These are phyloP conservation scores for Emericellopsis cladophorae DNA, from an alignment of 2,329 filamentous ascomycete species.

Conservation along the genomic window DNA sequence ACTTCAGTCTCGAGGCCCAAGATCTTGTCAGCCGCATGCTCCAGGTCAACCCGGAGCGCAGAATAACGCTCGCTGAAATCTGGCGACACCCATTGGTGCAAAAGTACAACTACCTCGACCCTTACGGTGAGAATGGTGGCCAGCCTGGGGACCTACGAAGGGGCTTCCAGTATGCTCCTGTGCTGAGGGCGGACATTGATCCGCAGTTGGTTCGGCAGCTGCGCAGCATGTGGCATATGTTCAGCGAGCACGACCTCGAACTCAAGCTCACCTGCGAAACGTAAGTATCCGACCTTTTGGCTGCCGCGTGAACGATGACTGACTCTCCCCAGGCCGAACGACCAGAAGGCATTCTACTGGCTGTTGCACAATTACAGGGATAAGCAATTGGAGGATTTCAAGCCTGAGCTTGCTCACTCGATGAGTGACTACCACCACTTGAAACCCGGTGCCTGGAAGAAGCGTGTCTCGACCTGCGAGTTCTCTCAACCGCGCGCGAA, in stretches of 20 bases:
- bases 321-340: slow-evolving; percentile 51
- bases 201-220: slow-evolving; percentile 73
- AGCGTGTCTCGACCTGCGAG: slow-evolving; percentile 48
- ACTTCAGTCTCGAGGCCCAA: slow-evolving; percentile 54
- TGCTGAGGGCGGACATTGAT: slow-evolving; percentile 58
- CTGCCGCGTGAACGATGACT: slow-evolving; percentile 6
- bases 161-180: slow-evolving; percentile 45
- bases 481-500: slow-evolving; percentile 34
- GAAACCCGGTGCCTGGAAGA: slow-evolving; percentile 42
- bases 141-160: slow-evolving; percentile 46
- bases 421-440: slow-evolving; percentile 85
- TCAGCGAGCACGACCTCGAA: slow-evolving; percentile 59
- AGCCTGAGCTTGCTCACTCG: slow-evolving; percentile 68
- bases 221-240: slow-evolving; percentile 82
- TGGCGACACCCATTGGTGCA: slow-evolving; percentile 80
- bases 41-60: slow-evolving; percentile 61
- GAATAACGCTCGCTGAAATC: slow-evolving; percentile 70
- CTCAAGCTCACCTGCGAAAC: slow-evolving; percentile 52
- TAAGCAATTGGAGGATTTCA: slow-evolving; percentile 78
- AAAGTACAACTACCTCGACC: slow-evolving; percentile 69
- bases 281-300: slow-evolving; percentile 28
- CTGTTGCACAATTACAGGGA: slow-evolving; percentile 72
- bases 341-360: slow-evolving; percentile 89
- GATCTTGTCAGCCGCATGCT: slow-evolving; percentile 74
- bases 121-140: slow-evolving; percentile 41